phyloP scores from a whole-genome alignment of 768 basidiomycete species.

The Stropharia rugosoannulata region DNA sequence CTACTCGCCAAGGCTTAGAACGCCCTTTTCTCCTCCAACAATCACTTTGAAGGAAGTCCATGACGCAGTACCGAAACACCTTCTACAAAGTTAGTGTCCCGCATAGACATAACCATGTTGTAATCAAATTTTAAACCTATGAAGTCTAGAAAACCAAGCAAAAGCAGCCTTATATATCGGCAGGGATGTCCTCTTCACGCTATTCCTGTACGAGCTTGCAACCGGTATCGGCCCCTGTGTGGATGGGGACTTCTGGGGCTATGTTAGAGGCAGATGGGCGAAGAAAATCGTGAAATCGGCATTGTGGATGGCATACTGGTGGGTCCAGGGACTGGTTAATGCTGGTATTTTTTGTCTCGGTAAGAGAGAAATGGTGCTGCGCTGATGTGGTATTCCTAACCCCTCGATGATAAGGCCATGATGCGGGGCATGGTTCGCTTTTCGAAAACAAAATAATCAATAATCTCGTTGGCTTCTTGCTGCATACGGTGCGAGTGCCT shows the following conservation, averaged over 20 bases:
- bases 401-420: conserved; percentile 31
- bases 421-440: conserved; percentile 44
- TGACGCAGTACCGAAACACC: conserved; percentile 52
- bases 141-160: conserved; percentile 30
- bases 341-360: conserved; percentile 56
- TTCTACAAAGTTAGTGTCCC: conserved; percentile 37
- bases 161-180: conserved; percentile 41
- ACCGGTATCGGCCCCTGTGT: conserved; percentile 40
- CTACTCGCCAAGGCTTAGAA: conserved; percentile 29
- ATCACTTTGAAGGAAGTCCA: conserved; percentile 53
- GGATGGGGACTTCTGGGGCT: conserved; percentile 38
- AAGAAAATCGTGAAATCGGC: conserved; percentile 28
- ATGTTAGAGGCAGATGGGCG: conserved; percentile 27
- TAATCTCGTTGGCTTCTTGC: conserved; percentile 46
- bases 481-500: conserved; percentile 38
- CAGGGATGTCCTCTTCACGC: conserved; percentile 42
- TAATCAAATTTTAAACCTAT: background rate
- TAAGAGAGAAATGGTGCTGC: conserved; percentile 14
- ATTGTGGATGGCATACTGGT: conserved; percentile 50
- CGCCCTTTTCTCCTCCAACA: conserved; percentile 48
- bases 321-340: conserved; percentile 49
- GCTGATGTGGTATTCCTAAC: background rate
- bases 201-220: conserved; percentile 43
- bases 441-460: conserved; percentile 35
- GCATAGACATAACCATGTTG: background rate